A percentile compares a stretch with the other conserved stretches of the same genome.
phyloP scores from a whole-genome alignment of 805 yeast genomes.

The Candida alai region DNA sequence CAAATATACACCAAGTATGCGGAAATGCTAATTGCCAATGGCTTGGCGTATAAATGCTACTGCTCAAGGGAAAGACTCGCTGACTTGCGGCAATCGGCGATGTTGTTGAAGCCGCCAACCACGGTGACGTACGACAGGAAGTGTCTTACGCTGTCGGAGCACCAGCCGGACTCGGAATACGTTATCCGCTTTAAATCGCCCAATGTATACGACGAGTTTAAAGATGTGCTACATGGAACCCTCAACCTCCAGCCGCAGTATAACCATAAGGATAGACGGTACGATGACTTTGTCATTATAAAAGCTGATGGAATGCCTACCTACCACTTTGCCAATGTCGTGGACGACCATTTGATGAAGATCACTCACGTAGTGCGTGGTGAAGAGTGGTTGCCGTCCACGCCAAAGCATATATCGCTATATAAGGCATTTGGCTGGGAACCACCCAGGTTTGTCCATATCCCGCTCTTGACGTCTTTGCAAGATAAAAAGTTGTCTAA shows the following conservation, averaged over 20 bases:
- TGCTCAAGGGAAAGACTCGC: slow-evolving; percentile 79
- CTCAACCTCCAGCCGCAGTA: slow-evolving; percentile 77
- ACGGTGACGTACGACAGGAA: slow-evolving; percentile 88
- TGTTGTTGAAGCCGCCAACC: slow-evolving; percentile 76
- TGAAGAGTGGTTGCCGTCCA: slow-evolving; percentile 96
- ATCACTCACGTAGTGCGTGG: slow-evolving; percentile 95
- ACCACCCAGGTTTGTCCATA: slow-evolving; percentile 80
- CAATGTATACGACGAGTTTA: slow-evolving; percentile 56
- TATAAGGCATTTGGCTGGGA: slow-evolving; percentile 85
- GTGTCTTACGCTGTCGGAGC: slow-evolving; percentile 47
- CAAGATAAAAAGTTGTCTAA: slow-evolving; percentile 79
- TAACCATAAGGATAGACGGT: slow-evolving; percentile 65
- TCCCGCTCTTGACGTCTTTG: slow-evolving; percentile 77
- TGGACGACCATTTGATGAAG: slow-evolving; percentile 90
- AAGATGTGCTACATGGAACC: slow-evolving; percentile 75
- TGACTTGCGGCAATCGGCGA: slow-evolving; percentile 67
- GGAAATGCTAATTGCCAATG: slow-evolving; percentile 51
- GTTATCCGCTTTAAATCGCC: slow-evolving; percentile 82
- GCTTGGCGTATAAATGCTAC: slow-evolving; percentile 81
- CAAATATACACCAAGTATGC: slow-evolving; percentile 63
- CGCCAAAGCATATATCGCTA: slow-evolving; percentile 88
- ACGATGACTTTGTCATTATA: slow-evolving; percentile 83
- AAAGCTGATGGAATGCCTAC: slow-evolving; percentile 97
- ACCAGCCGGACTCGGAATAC: slow-evolving; percentile 18
- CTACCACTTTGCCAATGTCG: slow-evolving; percentile 92